These are phyloP conservation scores for Fusarium tjaetaba DNA, from an alignment of 2,329 filamentous ascomycete genomes.

Conservation along the genomic window DNA sequence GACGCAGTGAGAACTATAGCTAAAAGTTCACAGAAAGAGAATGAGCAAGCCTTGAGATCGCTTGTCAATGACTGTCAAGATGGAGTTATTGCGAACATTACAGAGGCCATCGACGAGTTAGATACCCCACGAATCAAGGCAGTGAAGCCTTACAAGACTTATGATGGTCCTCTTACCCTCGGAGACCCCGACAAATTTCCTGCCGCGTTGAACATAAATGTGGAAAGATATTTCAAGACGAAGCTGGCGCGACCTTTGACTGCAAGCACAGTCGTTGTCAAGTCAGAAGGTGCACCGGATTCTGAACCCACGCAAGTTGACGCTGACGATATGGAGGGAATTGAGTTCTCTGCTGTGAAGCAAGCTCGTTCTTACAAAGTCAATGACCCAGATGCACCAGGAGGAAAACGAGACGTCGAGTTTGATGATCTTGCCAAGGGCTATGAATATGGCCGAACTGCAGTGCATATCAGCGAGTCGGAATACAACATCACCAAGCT, in stretches of 20 bases:
- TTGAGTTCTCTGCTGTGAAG: constrained; percentile 75
- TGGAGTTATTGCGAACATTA: constrained; percentile 83
- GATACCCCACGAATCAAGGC: constrained; percentile 80
- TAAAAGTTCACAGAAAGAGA: constrained; percentile 56
- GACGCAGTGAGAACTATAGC: neutral
- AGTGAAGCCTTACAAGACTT: constrained; percentile 79
- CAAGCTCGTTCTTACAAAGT: constrained; percentile 84
- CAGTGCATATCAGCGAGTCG: constrained; percentile 86
- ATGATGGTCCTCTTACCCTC: constrained; percentile 81
- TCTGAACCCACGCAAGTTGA: constrained; percentile 64
- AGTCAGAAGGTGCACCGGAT: constrained; percentile 57
- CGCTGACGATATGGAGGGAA: constrained; percentile 59
- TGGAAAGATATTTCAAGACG: constrained; percentile 91
- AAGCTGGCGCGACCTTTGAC: constrained; percentile 78
- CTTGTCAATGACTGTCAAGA: constrained; percentile 74
- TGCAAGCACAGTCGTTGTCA: constrained; percentile 79
- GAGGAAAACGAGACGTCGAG: constrained; percentile 83
- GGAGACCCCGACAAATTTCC: constrained; percentile 80
- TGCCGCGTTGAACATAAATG: constrained; percentile 80
- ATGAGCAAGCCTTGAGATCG: constrained; percentile 74
- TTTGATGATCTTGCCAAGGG: constrained; percentile 89
- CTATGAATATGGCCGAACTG: constrained; percentile 91
- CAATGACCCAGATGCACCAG: constrained; percentile 76
- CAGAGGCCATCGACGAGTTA: constrained; percentile 84
- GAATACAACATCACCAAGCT: constrained; percentile 91